Percentiles rank a stretch among this genome's conserved stretches.
phyloP scores from a whole-genome alignment of 2,329 filamentous ascomycete genomes.

The Ophiocordyceps polyrhachis-furcata region DNA sequence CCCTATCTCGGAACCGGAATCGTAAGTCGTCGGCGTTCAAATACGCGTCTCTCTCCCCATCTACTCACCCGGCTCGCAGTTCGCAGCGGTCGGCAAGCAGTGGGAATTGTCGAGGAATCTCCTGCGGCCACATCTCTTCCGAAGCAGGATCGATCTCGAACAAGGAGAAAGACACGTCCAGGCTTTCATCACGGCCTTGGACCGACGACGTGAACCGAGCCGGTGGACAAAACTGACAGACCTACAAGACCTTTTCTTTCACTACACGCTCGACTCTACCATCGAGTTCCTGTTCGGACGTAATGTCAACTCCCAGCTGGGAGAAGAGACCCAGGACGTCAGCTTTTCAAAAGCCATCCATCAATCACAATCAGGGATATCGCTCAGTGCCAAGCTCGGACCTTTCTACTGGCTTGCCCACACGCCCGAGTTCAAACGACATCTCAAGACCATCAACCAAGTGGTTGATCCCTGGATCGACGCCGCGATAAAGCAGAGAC shows the following conservation, averaged over 20 bases:
- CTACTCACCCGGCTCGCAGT: constrained; percentile 4
- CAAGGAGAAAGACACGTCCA: constrained; percentile 20
- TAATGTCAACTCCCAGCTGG: constrained; percentile 23
- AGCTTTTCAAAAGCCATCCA: constrained; percentile 16
- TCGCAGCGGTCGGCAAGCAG: constrained; percentile 15
- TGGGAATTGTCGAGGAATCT: constrained; percentile 19
- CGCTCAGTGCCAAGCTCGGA: constrained; percentile 30
- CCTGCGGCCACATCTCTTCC: constrained; percentile 20
- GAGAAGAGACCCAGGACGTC: constrained; percentile 7
- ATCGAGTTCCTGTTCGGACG: constrained; percentile 44
- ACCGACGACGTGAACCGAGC: constrained; percentile 10
- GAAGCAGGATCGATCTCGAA: constrained; percentile 23
- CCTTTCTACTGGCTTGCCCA: constrained; percentile 25
- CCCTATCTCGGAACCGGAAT: constrained; percentile 26
- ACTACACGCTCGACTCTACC: constrained; percentile 27
- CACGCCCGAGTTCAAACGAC: constrained; percentile 39
- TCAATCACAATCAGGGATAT: constrained; percentile 21
- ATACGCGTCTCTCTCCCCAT: background rate
- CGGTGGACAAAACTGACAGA: constrained; percentile 19
- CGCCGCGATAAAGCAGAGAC: constrained; percentile 21
- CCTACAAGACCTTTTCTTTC: constrained; percentile 27
- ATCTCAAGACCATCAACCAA: constrained; percentile 44
- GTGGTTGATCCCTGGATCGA: constrained; percentile 52
- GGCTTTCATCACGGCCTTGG: constrained; percentile 9
- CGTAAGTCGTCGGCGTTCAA: constrained; percentile 2